Conservation (phyloP, 1,139 yeast species). For the Taphrina flavorubra region DNA sequence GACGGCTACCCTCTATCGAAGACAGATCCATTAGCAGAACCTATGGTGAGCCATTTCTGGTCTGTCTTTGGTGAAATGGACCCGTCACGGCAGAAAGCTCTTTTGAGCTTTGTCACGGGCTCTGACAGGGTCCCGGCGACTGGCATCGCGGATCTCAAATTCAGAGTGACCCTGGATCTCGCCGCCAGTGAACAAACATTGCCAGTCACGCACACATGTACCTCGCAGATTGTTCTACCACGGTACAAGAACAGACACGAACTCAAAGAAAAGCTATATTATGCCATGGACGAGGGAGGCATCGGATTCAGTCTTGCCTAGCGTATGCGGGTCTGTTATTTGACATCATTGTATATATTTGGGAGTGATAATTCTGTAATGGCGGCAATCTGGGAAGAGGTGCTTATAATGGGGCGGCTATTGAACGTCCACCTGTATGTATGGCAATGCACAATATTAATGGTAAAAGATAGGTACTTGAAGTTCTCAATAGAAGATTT, state of each 20-base stretch:
- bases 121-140: constrained; percentile 92
- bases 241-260: constrained; percentile 63
- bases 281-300: constrained; percentile 77
- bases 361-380: no score
- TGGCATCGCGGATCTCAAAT: constrained; percentile 71
- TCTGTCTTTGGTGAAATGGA: constrained; percentile 61
- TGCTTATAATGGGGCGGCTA: no score
- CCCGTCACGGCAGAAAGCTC: constrained; percentile 61
- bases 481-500: no score
- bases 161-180: constrained; percentile 62
- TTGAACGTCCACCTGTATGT: no score
- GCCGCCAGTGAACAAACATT: constrained; percentile 54
- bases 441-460: no score
- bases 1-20: constrained; percentile 39
- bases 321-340: not conserved
- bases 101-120: constrained; percentile 82
- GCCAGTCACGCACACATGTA: constrained; percentile 92
- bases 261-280: constrained; percentile 61
- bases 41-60: constrained; percentile 78
- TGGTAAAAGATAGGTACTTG: no score
- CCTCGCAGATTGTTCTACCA: constrained; percentile 81
- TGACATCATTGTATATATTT: no score
- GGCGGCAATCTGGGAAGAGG: no score
- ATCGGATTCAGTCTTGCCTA: constrained; percentile 50
- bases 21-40: constrained; percentile 14